These are phyloP conservation scores for Podaxis mareebaensis DNA, from an alignment of 768 basidiomycete species.

Conservation along the genomic window DNA sequence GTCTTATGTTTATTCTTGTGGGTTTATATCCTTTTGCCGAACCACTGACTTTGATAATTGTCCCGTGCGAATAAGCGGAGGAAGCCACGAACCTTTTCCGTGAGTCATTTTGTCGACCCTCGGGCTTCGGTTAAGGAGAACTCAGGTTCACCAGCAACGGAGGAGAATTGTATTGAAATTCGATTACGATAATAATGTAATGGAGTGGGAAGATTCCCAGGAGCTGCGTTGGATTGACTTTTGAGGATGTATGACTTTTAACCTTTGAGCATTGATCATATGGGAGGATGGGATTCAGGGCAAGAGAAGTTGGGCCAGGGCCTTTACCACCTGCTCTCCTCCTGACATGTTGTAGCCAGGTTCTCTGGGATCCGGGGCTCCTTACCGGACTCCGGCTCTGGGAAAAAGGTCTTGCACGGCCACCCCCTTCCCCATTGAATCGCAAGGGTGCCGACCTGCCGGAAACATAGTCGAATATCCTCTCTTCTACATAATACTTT, in stretches of 20 bases:
- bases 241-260: background rate
- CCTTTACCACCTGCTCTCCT: too few species aligned
- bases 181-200: background rate
- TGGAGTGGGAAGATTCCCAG: background rate
- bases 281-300: background rate
- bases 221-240: background rate
- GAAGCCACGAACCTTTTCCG: background rate
- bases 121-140: background rate
- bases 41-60: background rate
- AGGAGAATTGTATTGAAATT: background rate
- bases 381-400: too few species aligned
- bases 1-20: background rate
- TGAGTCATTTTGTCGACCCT: slow-evolving; percentile 1
- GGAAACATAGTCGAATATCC: too few species aligned
- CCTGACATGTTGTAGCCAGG: too few species aligned
- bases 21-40: background rate
- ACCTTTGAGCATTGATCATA: background rate
- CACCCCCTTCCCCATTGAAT: too few species aligned
- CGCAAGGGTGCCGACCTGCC: too few species aligned
- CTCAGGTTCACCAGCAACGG: background rate
- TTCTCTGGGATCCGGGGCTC: too few species aligned
- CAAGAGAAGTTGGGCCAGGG: background rate
- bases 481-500: too few species aligned
- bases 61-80: background rate
- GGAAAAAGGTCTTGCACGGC: too few species aligned